Base-by-base conservation (phyloP, 306 rosid species). In the Psophocarpus tetragonolobus region DNA sequence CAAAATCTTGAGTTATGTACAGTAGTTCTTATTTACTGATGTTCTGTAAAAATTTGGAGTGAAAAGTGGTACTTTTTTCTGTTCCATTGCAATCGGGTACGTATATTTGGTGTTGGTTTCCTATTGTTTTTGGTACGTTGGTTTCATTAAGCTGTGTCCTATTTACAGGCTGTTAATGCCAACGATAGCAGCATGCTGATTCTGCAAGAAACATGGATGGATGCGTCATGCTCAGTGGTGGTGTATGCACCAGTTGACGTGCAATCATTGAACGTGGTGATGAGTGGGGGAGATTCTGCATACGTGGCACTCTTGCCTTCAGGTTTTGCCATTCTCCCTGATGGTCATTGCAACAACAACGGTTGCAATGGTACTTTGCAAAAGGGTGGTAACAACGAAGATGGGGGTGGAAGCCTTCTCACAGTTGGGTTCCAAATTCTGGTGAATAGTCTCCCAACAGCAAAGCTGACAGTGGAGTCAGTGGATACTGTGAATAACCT, bases 291-390 rank as follows among this genome's bases (percentile, higher is more conserved):
- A 15, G 98, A 96, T 79, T 90, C 99, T 53, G 84, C 93, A 2
- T 92, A 87, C 10, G 97, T 96, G 4, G 89, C 97, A 15, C 96
- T 96, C 60, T 65, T 92, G 81, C 98, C 99, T 44, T 96, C 99
- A 2, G 99, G 99, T 13, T 96, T 96, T 35, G 94, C 94, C 15
- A 90, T 96, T 84, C 88, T 87, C 42, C 94, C 97, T 0, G 88
- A 82, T 1, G 84, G 78, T 4, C 54, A 70, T 4, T 65, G 82
- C 41, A 61, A 21, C 32, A 29, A 30, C 32, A 38, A 33, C 77
- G 20, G 47, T n/a, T 50, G 72, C 74, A 68, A 70, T 1, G 84
- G 80, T 8, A 65, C 50, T 6, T 4, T 62, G 35, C 20, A 39
- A 24, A 82, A 86, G 57, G 82, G 83, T 0, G 58, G 38, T 1